Conservation (phyloP, 2,329 filamentous ascomycete genomes). For the Zymoseptoria brevis region DNA sequence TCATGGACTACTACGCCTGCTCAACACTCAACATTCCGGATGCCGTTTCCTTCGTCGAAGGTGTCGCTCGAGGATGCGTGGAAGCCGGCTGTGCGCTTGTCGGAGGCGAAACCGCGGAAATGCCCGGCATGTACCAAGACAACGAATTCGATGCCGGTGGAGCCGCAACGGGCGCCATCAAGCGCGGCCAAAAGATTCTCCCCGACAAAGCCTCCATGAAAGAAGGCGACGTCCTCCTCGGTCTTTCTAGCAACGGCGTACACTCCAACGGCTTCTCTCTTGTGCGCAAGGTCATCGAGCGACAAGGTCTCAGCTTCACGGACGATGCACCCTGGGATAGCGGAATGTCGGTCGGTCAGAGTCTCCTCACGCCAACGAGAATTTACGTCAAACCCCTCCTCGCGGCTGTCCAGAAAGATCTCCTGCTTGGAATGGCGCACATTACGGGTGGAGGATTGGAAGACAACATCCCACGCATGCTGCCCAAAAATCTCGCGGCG, state of each 20-base stretch:
- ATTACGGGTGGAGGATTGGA: constrained; percentile 91
- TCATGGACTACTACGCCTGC: constrained; percentile 97
- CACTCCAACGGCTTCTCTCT: constrained; percentile 98
- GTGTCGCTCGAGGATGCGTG: constrained; percentile 80
- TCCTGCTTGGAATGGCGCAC: constrained; percentile 89
- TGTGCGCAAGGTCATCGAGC: constrained; percentile 80
- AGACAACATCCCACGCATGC: constrained; percentile 92
- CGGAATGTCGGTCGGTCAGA: constrained; percentile 58
- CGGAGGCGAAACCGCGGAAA: constrained; percentile 96
- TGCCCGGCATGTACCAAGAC: constrained; percentile 86
- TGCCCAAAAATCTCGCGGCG: constrained; percentile 69
- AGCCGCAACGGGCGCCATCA: constrained; percentile 78
- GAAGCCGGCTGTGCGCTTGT: constrained; percentile 81
- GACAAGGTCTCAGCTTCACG: constrained; percentile 62
- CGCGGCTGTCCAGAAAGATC: constrained; percentile 49
- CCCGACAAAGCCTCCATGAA: constrained; percentile 70
- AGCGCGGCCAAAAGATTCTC: constrained; percentile 56
- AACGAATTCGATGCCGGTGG: constrained; percentile 92
- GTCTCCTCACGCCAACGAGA: constrained; percentile 77
- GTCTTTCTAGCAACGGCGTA: constrained; percentile 74
- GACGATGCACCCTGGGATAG: constrained; percentile 69
- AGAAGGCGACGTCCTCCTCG: constrained; percentile 76
- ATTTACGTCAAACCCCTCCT: constrained; percentile 78
- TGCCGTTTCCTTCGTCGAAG: constrained; percentile 79
- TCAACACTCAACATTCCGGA: constrained; percentile 71